Evolutionary conservation across 202 grass and related monocot species (phyloP), one percentile per base, ranked within the genome.

Genomic region (Saccharum hybrid): DNA sequence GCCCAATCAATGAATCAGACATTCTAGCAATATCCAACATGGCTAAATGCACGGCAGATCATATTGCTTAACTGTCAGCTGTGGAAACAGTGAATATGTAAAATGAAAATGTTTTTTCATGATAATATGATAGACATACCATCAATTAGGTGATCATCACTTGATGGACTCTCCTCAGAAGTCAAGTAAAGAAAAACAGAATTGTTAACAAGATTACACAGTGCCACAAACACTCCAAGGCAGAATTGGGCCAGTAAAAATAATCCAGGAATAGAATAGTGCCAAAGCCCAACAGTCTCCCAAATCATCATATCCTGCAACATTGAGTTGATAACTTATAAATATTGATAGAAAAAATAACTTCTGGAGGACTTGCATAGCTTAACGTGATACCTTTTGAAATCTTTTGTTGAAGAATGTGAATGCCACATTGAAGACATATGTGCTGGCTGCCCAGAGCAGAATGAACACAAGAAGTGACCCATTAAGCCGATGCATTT

Each of bases 131-230:
- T 57, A 79, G 63, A 83, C 78, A 81, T 82, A 94, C 95, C 95
- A 82, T 98, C 92, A 79, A 90, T 85, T 66, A 86, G 72, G 31
- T 93, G 89, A 84, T 98, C 95, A 69, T 90, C 92, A 69, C 88
- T 89, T 12, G 95, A 89, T 13, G 90, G 88, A 60, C 90, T 77
- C 31, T 84, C 82, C 66, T 88, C 81, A 63, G 79, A 80, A 81
- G 88, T 90, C 83, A 88, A 69, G 45, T 93, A 90, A 76, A 88
- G 82, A 88, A 98, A 98, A 81, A 98, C 90, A 56, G 92, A 98
- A 88, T 94, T 98, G 69, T 94, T 98, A 83, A 94, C 95, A 77
- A 98, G 95, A 86, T 98, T 98, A 82, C 92, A 94, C 78, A 98
- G 73, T 83, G 95, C 95, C 52, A 98, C 92, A 90, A 98, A 94